Base-by-base conservation (phyloP, 352 stramenopile genomes). In the Elongisporangium senticosum region DNA sequence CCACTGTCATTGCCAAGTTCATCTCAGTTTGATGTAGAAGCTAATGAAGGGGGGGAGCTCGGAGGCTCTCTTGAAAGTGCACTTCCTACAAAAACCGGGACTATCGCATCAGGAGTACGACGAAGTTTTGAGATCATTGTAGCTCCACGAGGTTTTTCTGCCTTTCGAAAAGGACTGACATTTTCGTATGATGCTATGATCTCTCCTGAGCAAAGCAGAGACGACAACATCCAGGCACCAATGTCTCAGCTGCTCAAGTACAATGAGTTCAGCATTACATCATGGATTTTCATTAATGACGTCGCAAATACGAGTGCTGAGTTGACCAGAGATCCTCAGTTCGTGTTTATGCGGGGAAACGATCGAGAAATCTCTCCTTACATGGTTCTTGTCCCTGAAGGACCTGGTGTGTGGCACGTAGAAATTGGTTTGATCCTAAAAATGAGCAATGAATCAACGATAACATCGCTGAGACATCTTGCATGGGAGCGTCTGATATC, bases 221-320 rank as follows among this genome's bases (percentile, higher is more conserved):
- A 26, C 23, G 23, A 26, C 2, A 26, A 26, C 23, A 19, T 11
- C 0, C 48, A 28, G 21, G 57, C 57, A 1, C 20, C 71, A 0
- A 87, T 92, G 80, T 82, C 77, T 7, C 75, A 78, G 6, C 61
- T 87, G 1, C 17, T 68, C 4, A 91, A 95, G 23, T 51, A 81
- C 2, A 87, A 76, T 28, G 89, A 96, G 48, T 97, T 96, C 55
- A 96, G 83, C 50, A 79, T 97, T 20, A 93, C 79, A 7, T 89
- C 76, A 8, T 98, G 91, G 91, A 43, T 97, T 1, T 92, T 76
- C 51, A 59, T 94, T 5, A 75, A 74, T n/a, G 59, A 40, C 40
- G 48, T 50, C 20, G 0, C 43, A 17, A 2, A 26, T 15, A 1
- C 23, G 5, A 26, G 5, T 26, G 23, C 2, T 26, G 23, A 26